A percentile compares a stretch with the other conserved stretches of the same genome.
Conservation (phyloP, 352 stramenopile species). For the Globisporangium spiculum region DNA sequence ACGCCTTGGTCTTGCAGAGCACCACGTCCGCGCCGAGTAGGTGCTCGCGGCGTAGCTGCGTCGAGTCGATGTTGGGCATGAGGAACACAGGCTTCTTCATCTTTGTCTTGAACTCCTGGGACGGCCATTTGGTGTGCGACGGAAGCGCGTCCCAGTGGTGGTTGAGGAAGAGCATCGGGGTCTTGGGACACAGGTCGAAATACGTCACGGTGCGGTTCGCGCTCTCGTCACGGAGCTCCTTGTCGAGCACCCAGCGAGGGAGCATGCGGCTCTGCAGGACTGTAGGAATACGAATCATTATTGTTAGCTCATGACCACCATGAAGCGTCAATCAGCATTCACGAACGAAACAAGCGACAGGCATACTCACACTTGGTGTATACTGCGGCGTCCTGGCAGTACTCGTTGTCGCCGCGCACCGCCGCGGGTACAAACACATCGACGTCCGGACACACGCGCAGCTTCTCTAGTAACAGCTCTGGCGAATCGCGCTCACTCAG, state of each 20-base stretch:
- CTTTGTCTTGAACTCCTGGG: constrained; percentile 21
- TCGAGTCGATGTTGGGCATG: constrained; percentile 58
- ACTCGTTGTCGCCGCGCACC: constrained; percentile 44
- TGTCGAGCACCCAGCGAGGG: constrained; percentile 8
- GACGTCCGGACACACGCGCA: constrained; percentile 39
- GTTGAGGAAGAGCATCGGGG: constrained; percentile 54
- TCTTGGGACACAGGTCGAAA: constrained; percentile 52
- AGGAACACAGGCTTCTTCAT: constrained; percentile 39
- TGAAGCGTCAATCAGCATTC: background rate
- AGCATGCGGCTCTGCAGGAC: constrained; percentile 14
- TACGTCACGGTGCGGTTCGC: constrained; percentile 24
- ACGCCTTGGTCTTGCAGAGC: constrained; percentile 57
- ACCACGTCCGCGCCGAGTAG: constrained; percentile 53
- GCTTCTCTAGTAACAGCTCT: background rate
- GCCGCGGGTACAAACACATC: constrained; percentile 59
- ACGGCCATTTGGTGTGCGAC: constrained; percentile 9
- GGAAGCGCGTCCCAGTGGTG: constrained; percentile 41
- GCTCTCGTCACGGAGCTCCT: background rate
- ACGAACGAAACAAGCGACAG: background rate
- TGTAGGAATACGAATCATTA: background rate
- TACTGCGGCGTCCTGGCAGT: constrained; percentile 67
- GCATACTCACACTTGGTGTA: constrained; percentile 60
- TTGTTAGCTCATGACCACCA: too few species aligned
- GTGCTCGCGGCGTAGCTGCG: constrained; percentile 37
- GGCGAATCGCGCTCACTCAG: background rate